Conservation (phyloP, 306 rosid species). For the Quercus gilva region DNA sequence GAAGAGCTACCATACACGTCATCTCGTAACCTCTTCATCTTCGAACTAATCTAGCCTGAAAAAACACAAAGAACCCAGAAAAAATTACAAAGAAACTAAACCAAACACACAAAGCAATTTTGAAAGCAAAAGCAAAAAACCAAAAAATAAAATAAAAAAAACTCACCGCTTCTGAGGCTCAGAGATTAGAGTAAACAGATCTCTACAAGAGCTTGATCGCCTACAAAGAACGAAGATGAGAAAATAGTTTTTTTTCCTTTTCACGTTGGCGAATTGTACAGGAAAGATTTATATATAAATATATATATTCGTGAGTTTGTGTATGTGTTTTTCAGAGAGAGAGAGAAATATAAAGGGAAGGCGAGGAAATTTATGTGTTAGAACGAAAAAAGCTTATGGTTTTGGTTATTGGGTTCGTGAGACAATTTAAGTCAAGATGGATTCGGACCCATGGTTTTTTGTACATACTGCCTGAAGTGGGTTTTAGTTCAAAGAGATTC, state of each 20-base stretch:
- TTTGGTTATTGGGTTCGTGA: no score
- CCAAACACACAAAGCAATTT: background rate
- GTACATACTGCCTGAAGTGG: no score
- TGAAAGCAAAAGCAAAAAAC: background rate
- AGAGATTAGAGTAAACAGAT: conserved; percentile 19
- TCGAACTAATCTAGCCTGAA: background rate
- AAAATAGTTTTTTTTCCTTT: background rate
- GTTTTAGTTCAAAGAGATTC: no score
- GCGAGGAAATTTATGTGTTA: no score
- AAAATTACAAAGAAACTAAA: background rate
- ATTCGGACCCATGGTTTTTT: no score
- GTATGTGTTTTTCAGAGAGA: no score
- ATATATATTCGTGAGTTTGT: no score
- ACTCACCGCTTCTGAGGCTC: background rate
- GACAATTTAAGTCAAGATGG: no score
- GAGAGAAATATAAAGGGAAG: no score
- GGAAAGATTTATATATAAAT: no score
- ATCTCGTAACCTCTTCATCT: conserved; percentile 27
- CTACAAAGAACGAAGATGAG: background rate
- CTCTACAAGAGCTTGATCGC: conserved; percentile 21
- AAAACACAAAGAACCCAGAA: background rate
- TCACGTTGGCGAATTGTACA: background rate
- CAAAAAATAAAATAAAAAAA: background rate
- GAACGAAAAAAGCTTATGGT: no score
- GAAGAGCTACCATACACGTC: conserved; percentile 49